Evolutionary conservation across 352 stramenopile genomes (phyloP).

Genomic region (Phytophthora pini): DNA sequence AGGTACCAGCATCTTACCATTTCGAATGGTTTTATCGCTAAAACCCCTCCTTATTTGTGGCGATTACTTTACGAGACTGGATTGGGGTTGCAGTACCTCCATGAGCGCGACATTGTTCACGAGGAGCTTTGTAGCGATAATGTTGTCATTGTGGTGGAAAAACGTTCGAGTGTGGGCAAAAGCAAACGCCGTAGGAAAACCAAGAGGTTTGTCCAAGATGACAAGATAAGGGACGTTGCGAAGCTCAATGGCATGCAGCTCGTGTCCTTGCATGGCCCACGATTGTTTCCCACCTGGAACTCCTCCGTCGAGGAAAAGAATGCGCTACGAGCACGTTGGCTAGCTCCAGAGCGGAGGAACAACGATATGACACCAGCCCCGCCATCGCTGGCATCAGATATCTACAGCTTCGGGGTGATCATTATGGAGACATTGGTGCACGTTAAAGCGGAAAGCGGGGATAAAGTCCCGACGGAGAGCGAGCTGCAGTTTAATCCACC

Average conservation of each 20-base stretch:
- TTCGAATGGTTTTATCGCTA: background rate
- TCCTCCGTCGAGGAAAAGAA: background rate
- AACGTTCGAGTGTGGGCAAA: background rate
- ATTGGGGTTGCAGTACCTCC: conserved; percentile 41
- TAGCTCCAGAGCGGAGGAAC: conserved; percentile 22
- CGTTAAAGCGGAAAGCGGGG: background rate
- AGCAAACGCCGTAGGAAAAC: conserved; percentile 2
- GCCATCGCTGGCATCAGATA: conserved; percentile 33
- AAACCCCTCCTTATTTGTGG: conserved; percentile 19
- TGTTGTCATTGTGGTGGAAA: conserved; percentile 36
- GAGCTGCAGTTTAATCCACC: background rate
- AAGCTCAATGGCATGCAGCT: conserved; percentile 33
- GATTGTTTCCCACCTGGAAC: background rate
- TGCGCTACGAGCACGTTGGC: background rate
- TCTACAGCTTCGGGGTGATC: conserved; percentile 39
- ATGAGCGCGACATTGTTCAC: conserved; percentile 43
- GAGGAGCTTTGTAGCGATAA: conserved; percentile 25
- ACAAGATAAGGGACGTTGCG: conserved; percentile 21
- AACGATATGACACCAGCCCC: background rate
- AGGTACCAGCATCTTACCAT: background rate
- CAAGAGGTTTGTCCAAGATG: background rate
- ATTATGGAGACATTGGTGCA: conserved; percentile 23
- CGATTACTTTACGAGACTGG: conserved; percentile 29
- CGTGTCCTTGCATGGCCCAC: conserved; percentile 6
- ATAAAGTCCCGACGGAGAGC: background rate